These are phyloP conservation scores for Nidularia pulvinata DNA, from an alignment of 768 basidiomycete species.

Conservation along the genomic window DNA sequence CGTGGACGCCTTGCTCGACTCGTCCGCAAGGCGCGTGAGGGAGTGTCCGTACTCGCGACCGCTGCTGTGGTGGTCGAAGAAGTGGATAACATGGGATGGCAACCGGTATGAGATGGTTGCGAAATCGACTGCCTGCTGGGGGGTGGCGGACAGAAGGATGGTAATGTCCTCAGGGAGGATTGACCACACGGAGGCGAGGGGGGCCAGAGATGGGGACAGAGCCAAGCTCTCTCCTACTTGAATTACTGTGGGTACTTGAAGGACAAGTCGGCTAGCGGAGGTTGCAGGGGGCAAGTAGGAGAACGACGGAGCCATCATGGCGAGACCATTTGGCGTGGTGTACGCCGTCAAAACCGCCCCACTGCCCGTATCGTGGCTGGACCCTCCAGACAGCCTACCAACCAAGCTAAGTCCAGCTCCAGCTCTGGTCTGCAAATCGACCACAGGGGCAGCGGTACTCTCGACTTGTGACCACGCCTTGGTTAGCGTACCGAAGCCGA, in stretches of 20 bases:
- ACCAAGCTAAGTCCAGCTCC: slow-evolving; percentile 84
- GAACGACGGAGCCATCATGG: slow-evolving; percentile 81
- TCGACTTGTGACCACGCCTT: slow-evolving; percentile 57
- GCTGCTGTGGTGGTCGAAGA: slow-evolving; percentile 87
- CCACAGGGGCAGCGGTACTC: slow-evolving; percentile 47
- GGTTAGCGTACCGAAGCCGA: slow-evolving; percentile 77
- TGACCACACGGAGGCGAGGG: slow-evolving; percentile 57
- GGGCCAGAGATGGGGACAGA: slow-evolving; percentile 77
- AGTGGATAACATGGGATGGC: slow-evolving; percentile 74
- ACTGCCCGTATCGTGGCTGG: slow-evolving; percentile 63
- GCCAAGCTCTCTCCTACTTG: slow-evolving; percentile 63
- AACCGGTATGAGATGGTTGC: slow-evolving; percentile 76
- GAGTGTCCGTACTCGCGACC: slow-evolving; percentile 74
- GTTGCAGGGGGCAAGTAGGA: slow-evolving; percentile 66
- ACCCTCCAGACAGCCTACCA: slow-evolving; percentile 78
- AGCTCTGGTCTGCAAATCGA: slow-evolving; percentile 77
- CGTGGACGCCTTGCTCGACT: slow-evolving; percentile 20
- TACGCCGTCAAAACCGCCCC: slow-evolving; percentile 73
- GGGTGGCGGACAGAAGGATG: slow-evolving; percentile 81
- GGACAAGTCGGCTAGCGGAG: slow-evolving; percentile 64
- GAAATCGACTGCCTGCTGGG: slow-evolving; percentile 81
- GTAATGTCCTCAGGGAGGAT: slow-evolving; percentile 66
- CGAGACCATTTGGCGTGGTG: slow-evolving; percentile 83
- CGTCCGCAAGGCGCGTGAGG: slow-evolving; percentile 33
- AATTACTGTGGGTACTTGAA: slow-evolving; percentile 82